Percentiles rank a stretch among this genome's conserved stretches.
phyloP scores from a whole-genome alignment of 345 rosid genomes.

The Moricandia moricandioides region DNA sequence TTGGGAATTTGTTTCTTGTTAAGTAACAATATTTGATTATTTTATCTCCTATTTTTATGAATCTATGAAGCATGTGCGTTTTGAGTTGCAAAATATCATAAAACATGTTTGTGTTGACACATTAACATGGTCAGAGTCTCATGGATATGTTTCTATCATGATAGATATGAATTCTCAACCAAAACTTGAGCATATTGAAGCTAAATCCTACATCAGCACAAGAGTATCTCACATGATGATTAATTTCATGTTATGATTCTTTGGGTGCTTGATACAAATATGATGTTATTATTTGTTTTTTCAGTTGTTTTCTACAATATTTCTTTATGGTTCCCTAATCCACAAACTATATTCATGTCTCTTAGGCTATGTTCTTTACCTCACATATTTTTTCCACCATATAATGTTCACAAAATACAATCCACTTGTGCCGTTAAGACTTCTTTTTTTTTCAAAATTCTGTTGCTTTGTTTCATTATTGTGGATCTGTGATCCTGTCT shows the following conservation, averaged over 20 bases:
- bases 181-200: not conserved
- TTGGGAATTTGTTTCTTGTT: no score
- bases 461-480: conserved; percentile 4
- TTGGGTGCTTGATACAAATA: not conserved
- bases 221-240: not conserved
- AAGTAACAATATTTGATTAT: no score
- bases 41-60: no score
- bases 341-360: no score
- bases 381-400: no score
- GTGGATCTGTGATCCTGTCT: not conserved
- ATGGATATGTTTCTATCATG: not conserved
- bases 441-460: not conserved
- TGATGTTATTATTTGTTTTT: not conserved
- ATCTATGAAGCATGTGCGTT: no score
- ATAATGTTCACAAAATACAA: no score
- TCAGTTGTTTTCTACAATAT: not conserved
- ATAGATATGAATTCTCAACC: not conserved
- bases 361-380: no score
- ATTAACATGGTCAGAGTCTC: not conserved
- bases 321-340: no score
- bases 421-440: not conserved
- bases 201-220: not conserved
- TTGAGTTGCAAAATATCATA: no score
- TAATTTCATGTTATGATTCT: not conserved
- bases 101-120: not conserved